A percentile compares a stretch with the other conserved stretches of the same genome.
These are phyloP conservation scores for Gaertneriomyces semiglobifer DNA, from an alignment of 192 early-diverging fungal species.

Conservation along the genomic window DNA sequence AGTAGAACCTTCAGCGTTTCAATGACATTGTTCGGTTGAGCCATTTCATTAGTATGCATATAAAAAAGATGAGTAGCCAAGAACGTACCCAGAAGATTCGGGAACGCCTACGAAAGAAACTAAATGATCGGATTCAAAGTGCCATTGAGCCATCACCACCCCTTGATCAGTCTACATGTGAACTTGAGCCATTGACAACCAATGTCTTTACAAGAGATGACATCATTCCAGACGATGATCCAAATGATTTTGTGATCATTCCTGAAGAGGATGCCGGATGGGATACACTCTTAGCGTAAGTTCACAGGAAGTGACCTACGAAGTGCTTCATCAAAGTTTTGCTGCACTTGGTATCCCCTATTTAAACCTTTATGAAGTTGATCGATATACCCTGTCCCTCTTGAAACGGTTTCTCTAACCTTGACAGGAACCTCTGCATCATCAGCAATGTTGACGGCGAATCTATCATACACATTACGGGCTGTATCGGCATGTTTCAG, in stretches of 20 bases:
- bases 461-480: not conserved
- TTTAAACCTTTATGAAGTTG: constrained; percentile 2
- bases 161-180: too few relatives aligned
- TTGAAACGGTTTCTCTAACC: too few relatives aligned
- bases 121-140: not conserved
- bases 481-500: not conserved
- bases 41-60: too few relatives aligned
- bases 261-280: not conserved
- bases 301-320: not conserved
- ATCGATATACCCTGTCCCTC: constrained; percentile 3
- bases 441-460: not conserved
- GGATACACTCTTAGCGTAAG: not conserved
- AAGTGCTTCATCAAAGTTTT: not conserved
- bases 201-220: too few relatives aligned
- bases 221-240: constrained; percentile 2
- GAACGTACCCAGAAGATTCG: too few relatives aligned
- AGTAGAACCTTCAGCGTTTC: not conserved
- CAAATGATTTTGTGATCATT: constrained; percentile 1
- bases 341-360: not conserved
- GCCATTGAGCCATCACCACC: too few relatives aligned
- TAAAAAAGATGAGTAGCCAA: constrained; percentile 1
- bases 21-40: constrained; percentile 2
- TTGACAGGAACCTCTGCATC: not conserved
- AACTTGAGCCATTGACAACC: too few relatives aligned
- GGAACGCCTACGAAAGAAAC: constrained; percentile 1